Evolutionary conservation across 2,329 filamentous ascomycete genomes (phyloP).

Genomic region (Nakataea oryzae): DNA sequence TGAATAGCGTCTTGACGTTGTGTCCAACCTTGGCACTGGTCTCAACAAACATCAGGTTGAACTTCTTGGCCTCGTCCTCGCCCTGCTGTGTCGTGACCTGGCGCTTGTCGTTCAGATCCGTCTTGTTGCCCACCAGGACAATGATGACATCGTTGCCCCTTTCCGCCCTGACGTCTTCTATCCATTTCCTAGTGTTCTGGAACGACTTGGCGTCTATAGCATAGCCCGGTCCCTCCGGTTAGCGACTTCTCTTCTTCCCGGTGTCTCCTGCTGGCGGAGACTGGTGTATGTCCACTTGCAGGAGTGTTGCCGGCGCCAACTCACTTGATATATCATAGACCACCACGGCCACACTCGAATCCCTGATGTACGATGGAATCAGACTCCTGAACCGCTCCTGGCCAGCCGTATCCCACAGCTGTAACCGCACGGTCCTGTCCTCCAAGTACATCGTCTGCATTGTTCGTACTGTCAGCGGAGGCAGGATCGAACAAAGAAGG

Average conservation of each 20-base stretch:
- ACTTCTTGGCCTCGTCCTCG: conserved; percentile 96
- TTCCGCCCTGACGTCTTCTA: conserved; percentile 94
- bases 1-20: conserved; percentile 96
- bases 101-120: conserved; percentile 94
- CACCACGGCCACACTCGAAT: conserved; percentile 94
- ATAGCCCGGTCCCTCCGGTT: conserved; percentile 7
- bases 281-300: not conserved
- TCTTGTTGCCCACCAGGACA: conserved; percentile 97
- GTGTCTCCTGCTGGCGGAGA: not conserved
- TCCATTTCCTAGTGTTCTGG: conserved; percentile 98
- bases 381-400: conserved; percentile 95
- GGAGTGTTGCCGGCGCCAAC: conserved; percentile 7
- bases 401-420: conserved; percentile 96
- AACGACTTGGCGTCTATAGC: conserved; percentile 78
- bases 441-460: conserved; percentile 95
- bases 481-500: not conserved
- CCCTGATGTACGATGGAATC: conserved; percentile 97
- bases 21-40: conserved; percentile 96
- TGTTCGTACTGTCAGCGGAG: not conserved
- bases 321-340: conserved; percentile 95
- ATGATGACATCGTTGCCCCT: conserved; percentile 98
- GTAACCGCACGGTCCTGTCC: conserved; percentile 91
- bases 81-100: conserved; percentile 95
- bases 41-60: conserved; percentile 98
- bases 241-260: not conserved